Base-by-base conservation (phyloP, 345 rosid species). In the Cardamine resedifolia region DNA sequence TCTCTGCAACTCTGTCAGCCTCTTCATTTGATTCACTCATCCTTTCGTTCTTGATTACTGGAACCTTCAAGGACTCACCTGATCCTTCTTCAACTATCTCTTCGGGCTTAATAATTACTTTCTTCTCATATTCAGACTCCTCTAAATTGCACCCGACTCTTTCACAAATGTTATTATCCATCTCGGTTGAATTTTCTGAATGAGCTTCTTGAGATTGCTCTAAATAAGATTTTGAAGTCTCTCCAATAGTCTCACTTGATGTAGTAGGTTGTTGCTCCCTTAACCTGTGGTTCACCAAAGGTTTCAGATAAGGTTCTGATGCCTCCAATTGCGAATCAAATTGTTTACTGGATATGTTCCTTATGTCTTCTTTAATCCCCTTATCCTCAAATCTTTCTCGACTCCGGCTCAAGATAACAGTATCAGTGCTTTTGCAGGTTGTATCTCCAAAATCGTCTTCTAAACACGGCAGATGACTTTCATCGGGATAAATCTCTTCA, bases 361-460 rank as follows among this genome's bases (percentile, higher is more conserved):
- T 44, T 45, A 6, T 33, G 50, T 56, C 51, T 53, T 73, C 58
- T 34, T 65, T 56, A 64, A 44, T 64, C 66, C 3, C 24, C 52
- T 30, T 43, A 74, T 31, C 68, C 70, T 73, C 75, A 64, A n/a
- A 53, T 64, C 50, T 68, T 52, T 71, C 41, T 63, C 19, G 62
- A 81, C 59, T 72, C 79, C 6, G 67, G 0, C 49, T 75, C n/a
- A 33, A 5, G 12, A 33, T 78, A 78, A 64, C 78, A 75, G 0
- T 79, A 65, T 30, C 77, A 58, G 6, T 69, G 71, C 45, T 55
- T 69, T 76, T 53, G 74, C 66, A 36, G 75, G 28, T 27, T 45
- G 27, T 7, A 20, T 69, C 66, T 55, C 53, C 53, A 55, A 21
- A 63, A 47, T 24, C 60, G 9, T 75, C 58, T 7, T 76, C 70